Evolutionary conservation across 495 filamentous ascomycete species (phyloP), one percentile per base, ranked within the genome.

Genomic region (Daldinia concentrica): DNA sequence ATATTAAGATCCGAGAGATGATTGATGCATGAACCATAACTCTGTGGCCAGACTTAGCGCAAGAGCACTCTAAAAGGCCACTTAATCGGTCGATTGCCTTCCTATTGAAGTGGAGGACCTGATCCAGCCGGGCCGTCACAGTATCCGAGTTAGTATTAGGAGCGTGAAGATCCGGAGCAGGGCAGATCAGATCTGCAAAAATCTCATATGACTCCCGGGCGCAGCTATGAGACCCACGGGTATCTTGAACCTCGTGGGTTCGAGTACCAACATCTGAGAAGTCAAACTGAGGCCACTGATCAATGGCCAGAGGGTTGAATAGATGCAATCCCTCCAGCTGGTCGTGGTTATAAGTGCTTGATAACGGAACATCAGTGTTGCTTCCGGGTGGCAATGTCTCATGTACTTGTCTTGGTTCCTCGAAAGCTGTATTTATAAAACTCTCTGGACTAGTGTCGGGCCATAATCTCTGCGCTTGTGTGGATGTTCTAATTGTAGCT

Each of bases 151-250:
- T 48, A 48, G 43, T 24, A 24, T 48, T 12, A 48, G 43, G 43
- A 11, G 43, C 43, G 19, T 48, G 43, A 24, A 48, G 43, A 48
- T 48, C 43, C 43, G 43, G 43, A 24, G 43, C 43, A 48, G 43
- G 43, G 19, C 43, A 48, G 43, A 48, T 48, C 43, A 22, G 22
- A 48, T 48, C 43, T 11, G 43, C 43, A 24, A 48, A 48, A 11
- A 48, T 48, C 17, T 48, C 43, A 11, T 48, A 48, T 12, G 43
- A 48, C 43, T 48, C 43, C 17, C 43, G 19, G 17, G 43, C 43
- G 19, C 43, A 48, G 19, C 43, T 48, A 22, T 48, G 43, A 48
- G 43, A 24, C 4, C 8, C 43, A 22, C 43, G 43, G 3, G 19
- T 22, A 48, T 48, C 19, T 48, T 22, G 8, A 9, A 4, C 43